Evolutionary conservation across 257 asterid species (phyloP).

Genomic region (Echium plantagineum): DNA sequence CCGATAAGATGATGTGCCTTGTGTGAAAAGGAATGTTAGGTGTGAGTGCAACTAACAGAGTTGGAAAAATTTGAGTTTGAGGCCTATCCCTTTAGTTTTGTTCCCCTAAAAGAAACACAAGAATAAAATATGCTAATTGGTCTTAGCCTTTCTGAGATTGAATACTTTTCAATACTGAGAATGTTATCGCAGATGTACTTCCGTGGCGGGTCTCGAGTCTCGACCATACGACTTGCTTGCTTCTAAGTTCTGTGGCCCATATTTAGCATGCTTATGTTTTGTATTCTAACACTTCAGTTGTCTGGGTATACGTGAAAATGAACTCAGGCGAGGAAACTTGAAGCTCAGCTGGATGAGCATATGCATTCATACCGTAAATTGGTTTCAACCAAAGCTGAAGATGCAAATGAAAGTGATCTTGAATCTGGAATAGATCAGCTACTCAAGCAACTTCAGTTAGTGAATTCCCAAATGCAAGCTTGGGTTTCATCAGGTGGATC

Average conservation of each 20-base stretch:
- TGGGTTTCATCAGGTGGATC: constrained; percentile 99
- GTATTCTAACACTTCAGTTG: background rate
- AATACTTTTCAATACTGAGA: too few species aligned
- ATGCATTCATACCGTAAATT: constrained; percentile 80
- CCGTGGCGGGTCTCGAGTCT: background rate
- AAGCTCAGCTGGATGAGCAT: constrained; percentile 95
- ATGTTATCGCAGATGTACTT: background rate
- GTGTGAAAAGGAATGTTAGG: too few species aligned
- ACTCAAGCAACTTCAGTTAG: constrained; percentile 79
- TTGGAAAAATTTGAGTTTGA: too few species aligned
- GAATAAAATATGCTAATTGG: too few species aligned
- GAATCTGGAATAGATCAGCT: constrained; percentile 71
- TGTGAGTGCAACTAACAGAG: too few species aligned
- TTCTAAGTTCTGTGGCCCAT: too few species aligned
- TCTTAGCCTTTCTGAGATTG: too few species aligned
- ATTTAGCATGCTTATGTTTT: background rate
- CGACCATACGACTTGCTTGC: background rate
- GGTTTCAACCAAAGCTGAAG: constrained; percentile 52
- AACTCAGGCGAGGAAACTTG: constrained; percentile 79
- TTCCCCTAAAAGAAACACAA: too few species aligned
- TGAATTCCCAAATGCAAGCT: constrained; percentile 86
- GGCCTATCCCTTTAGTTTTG: too few species aligned
- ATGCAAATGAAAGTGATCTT: constrained; percentile 45
- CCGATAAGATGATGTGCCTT: too few species aligned
- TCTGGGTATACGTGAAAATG: background rate